Percentiles rank a stretch among this genome's conserved stretches.
phyloP scores from a whole-genome alignment of 1,139 yeast genomes.

The Hyphopichia burtonii region DNA sequence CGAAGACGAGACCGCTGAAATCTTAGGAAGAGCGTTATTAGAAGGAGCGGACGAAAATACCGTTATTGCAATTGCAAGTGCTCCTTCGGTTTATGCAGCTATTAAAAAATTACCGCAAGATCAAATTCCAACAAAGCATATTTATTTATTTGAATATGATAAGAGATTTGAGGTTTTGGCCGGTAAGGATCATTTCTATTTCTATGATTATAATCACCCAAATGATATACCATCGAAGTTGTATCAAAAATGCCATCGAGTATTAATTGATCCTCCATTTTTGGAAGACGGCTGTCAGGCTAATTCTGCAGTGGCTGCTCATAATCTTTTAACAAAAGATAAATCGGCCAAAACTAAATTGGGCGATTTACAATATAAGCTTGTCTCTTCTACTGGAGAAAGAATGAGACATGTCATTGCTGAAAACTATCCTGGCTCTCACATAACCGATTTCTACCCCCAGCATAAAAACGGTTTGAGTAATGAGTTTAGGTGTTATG shows the following conservation, averaged over 20 bases:
- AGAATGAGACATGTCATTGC: slow-evolving; percentile 67
- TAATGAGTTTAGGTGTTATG: slow-evolving; percentile 85
- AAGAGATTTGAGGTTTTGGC: slow-evolving; percentile 72
- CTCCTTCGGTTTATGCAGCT: slow-evolving; percentile 91
- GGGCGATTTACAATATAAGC: slow-evolving; percentile 48
- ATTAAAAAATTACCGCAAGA: slow-evolving; percentile 52
- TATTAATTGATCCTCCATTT: slow-evolving; percentile 89
- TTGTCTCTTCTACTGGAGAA: slow-evolving; percentile 84
- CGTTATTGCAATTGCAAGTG: slow-evolving; percentile 74
- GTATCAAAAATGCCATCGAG: slow-evolving; percentile 63
- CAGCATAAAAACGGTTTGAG: slow-evolving; percentile 83
- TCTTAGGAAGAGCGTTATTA: slow-evolving; percentile 64
- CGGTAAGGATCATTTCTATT: slow-evolving; percentile 61
- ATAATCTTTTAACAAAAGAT: slow-evolving; percentile 50
- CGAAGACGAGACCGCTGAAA: slow-evolving; percentile 65
- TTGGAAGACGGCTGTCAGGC: slow-evolving; percentile 78
- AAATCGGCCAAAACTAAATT: slow-evolving; percentile 29
- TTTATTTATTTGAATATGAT: slow-evolving; percentile 77
- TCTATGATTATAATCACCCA: slow-evolving; percentile 76
- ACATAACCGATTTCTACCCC: slow-evolving; percentile 67
- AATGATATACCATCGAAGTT: slow-evolving; percentile 57
- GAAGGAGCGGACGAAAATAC: slow-evolving; percentile 75
- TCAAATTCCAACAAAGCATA: slow-evolving; percentile 61
- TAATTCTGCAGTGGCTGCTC: slow-evolving; percentile 70
- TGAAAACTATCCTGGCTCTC: slow-evolving; percentile 62